A percentile compares a stretch with the other conserved stretches of the same genome.
Conservation (phyloP, 2,329 filamentous ascomycete genomes). For the Aurifilum marmelostoma region DNA sequence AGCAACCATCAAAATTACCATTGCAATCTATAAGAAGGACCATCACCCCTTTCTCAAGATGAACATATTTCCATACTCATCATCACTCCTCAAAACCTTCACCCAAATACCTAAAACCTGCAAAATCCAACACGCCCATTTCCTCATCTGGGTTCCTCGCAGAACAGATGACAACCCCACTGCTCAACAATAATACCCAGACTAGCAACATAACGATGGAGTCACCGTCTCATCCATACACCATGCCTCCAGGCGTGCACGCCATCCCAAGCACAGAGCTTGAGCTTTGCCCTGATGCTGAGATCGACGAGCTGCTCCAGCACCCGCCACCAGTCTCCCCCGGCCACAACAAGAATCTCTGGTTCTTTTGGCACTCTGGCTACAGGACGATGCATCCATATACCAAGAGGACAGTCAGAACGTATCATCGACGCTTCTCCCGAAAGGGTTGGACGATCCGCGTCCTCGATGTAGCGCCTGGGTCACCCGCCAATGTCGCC, state of each 20-base stretch:
- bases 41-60: background rate
- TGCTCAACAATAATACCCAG: background rate
- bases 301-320: constrained; percentile 48
- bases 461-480: constrained; percentile 49
- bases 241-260: constrained; percentile 45
- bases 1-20: background rate
- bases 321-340: constrained; percentile 41
- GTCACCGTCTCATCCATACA: constrained; percentile 34
- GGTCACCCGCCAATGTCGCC: constrained; percentile 51
- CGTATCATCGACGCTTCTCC: constrained; percentile 57
- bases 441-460: constrained; percentile 57
- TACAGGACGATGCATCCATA: constrained; percentile 54
- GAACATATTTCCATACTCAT: background rate
- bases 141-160: background rate
- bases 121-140: background rate
- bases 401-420: constrained; percentile 54
- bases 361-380: constrained; percentile 62
- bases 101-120: background rate
- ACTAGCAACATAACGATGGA: constrained; percentile 30
- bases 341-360: constrained; percentile 55
- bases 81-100: background rate
- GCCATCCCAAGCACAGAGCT: constrained; percentile 44
- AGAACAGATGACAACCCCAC: constrained; percentile 10
- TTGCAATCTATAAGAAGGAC: background rate
- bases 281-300: constrained; percentile 50